phyloP scores from a whole-genome alignment of 1,139 yeast species.

The Suhomyces wounanorum region DNA sequence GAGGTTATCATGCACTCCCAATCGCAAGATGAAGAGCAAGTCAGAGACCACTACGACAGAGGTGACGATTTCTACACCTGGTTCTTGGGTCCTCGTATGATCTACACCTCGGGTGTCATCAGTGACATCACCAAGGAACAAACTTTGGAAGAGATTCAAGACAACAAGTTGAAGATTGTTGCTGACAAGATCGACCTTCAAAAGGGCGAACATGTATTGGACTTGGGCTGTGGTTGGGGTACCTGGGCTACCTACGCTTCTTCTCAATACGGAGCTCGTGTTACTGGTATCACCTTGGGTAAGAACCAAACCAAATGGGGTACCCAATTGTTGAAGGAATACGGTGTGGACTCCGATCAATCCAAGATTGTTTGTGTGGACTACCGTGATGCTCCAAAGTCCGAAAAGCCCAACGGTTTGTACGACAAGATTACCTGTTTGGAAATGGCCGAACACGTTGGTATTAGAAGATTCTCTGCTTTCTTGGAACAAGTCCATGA shows the following conservation, averaged over 20 bases:
- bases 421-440: conserved; percentile 88
- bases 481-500: conserved; percentile 81
- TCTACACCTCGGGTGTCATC: conserved; percentile 86
- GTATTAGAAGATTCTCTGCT: conserved; percentile 77
- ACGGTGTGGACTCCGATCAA: conserved; percentile 70
- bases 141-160: conserved; percentile 84
- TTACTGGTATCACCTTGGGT: conserved; percentile 89
- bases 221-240: conserved; percentile 97
- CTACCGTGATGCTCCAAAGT: conserved; percentile 87
- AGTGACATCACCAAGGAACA: conserved; percentile 72
- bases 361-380: conserved; percentile 80
- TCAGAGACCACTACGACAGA: conserved; percentile 92
- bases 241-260: conserved; percentile 86
- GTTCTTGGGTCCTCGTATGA: conserved; percentile 95
- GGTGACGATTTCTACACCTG: conserved; percentile 95
- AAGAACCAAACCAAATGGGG: conserved; percentile 93
- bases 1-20: conserved; percentile 90
- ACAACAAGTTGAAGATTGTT: conserved; percentile 82
- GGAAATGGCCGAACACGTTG: conserved; percentile 97
- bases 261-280: conserved; percentile 78
- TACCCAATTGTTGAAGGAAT: conserved; percentile 63
- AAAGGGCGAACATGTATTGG: conserved; percentile 74
- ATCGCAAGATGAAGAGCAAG: conserved; percentile 96
- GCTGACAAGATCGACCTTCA: conserved; percentile 82
- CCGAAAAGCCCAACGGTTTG: conserved; percentile 56